Conservation (phyloP, 228 moss, liverwort and hornwort genomes). For the Sphagnum magellanicum region DNA sequence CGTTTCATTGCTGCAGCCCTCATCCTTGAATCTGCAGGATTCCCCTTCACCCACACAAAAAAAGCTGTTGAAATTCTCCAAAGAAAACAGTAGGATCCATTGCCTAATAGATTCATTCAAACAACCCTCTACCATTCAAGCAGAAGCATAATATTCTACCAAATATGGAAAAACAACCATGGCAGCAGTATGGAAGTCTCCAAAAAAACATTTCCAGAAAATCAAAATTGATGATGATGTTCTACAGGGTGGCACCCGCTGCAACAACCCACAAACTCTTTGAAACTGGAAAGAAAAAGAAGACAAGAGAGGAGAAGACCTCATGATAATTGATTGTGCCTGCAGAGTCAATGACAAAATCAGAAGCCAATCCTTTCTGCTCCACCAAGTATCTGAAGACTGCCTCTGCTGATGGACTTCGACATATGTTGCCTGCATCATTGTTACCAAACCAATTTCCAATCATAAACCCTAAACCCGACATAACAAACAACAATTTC, state of each 20-base stretch:
- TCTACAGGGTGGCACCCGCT: too few relatives aligned
- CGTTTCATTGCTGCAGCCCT: conserved; percentile 77
- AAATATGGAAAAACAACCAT: too few relatives aligned
- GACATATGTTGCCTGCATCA: conserved; percentile 83
- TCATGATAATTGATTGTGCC: conserved; percentile 96
- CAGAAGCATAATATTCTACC: neutral
- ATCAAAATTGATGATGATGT: too few relatives aligned
- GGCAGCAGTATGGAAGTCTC: too few relatives aligned
- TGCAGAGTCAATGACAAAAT: conserved; percentile 88
- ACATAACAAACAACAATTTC: too few relatives aligned
- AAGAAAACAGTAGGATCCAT: too few relatives aligned
- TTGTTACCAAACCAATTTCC: too few relatives aligned
- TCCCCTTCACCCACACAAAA: conserved; percentile 33
- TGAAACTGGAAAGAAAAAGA: too few relatives aligned
- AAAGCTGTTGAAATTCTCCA: too few relatives aligned
- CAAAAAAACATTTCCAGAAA: too few relatives aligned
- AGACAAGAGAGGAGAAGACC: conserved; percentile 19
- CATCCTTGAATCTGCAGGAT: conserved; percentile 93
- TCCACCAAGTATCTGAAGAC: conserved; percentile 81
- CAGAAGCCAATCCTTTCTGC: conserved; percentile 60
- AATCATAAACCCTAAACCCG: too few relatives aligned
- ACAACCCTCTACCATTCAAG: neutral
- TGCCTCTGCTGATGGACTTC: conserved; percentile 95
- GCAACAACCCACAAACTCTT: too few relatives aligned
- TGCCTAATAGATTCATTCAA: neutral